Conservation (phyloP, 202 grass and related monocot species). For the Saccharum hybrid region DNA sequence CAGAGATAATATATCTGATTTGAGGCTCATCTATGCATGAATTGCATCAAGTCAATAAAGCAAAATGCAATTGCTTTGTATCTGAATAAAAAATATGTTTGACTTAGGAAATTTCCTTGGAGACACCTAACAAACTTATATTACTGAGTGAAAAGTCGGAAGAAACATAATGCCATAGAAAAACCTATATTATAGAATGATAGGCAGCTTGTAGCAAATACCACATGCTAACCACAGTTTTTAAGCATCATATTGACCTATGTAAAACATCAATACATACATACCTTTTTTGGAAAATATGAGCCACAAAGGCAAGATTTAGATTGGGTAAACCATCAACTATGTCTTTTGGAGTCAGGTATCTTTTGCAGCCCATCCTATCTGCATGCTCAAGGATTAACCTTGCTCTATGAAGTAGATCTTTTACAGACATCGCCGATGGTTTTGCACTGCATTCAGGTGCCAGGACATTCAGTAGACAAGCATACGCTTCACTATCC, state of each 20-base stretch:
- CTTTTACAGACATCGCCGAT: constrained; percentile 73
- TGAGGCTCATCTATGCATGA: neutral
- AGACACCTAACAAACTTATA: neutral
- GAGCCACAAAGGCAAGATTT: constrained; percentile 96
- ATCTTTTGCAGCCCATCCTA: constrained; percentile 98
- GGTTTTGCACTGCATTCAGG: constrained; percentile 79
- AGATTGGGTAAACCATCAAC: constrained; percentile 95
- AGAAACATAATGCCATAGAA: constrained; percentile 10
- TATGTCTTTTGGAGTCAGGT: constrained; percentile 90
- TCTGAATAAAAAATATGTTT: neutral
- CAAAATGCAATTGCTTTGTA: neutral
- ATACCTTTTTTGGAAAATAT: constrained; percentile 99
- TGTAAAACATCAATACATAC: neutral
- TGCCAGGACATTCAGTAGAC: constrained; percentile 88
- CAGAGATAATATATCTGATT: neutral
- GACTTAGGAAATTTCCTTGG: neutral
- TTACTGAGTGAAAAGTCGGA: constrained; percentile 13
- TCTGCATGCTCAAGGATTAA: constrained; percentile 98
- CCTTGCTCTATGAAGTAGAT: constrained; percentile 85
- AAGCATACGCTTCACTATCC: constrained; percentile 93
- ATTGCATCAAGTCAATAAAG: constrained; percentile 5
- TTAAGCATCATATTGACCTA: neutral
- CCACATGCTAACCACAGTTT: constrained; percentile 15
- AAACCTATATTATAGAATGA: neutral
- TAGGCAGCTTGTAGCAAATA: constrained; percentile 31